Percentiles rank a stretch among this genome's conserved stretches.
Conservation (phyloP, 2,329 filamentous ascomycete species). For the Clonostachys byssicola region DNA sequence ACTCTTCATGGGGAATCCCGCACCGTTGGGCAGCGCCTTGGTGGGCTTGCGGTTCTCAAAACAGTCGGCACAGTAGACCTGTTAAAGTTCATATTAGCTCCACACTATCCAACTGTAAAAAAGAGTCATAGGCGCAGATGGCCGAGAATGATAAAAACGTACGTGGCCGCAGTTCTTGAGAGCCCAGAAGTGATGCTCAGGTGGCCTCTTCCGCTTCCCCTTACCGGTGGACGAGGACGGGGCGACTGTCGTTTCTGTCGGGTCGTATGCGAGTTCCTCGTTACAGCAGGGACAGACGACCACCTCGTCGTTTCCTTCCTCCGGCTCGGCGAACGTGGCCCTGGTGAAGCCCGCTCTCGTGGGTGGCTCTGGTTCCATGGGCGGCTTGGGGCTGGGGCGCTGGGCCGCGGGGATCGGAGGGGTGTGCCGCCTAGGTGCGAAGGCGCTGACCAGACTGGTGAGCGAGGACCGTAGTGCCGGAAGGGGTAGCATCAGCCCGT, state of each 20-base stretch:
- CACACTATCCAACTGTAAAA: neutral
- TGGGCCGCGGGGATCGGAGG: no score
- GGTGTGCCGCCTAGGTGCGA: no score
- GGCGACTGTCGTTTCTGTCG: conserved; percentile 14
- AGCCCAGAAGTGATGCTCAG: conserved; percentile 87
- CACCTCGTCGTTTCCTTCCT: conserved; percentile 55
- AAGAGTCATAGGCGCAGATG: neutral
- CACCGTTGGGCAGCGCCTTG: conserved; percentile 21
- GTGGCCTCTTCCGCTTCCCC: conserved; percentile 36
- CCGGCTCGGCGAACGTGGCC: conserved; percentile 44
- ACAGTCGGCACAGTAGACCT: conserved; percentile 62
- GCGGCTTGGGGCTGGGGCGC: conserved; percentile 15
- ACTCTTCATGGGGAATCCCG: conserved; percentile 31
- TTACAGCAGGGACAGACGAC: conserved; percentile 85
- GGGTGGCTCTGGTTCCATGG: conserved; percentile 58
- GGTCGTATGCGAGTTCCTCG: conserved; percentile 75
- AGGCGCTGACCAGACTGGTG: no score
- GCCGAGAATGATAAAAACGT: conserved; percentile 18
- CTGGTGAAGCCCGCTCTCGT: conserved; percentile 77
- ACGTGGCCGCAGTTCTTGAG: conserved; percentile 91
- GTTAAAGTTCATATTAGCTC: conserved; percentile 3
- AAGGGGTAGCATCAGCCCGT: no score
- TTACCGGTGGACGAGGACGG: conserved; percentile 2
- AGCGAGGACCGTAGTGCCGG: no score
- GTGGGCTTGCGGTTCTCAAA: conserved; percentile 49